Percentiles rank a stretch among this genome's conserved stretches.
phyloP scores from a whole-genome alignment of 148 eudicot species.

The Amaranthus palmeri region DNA sequence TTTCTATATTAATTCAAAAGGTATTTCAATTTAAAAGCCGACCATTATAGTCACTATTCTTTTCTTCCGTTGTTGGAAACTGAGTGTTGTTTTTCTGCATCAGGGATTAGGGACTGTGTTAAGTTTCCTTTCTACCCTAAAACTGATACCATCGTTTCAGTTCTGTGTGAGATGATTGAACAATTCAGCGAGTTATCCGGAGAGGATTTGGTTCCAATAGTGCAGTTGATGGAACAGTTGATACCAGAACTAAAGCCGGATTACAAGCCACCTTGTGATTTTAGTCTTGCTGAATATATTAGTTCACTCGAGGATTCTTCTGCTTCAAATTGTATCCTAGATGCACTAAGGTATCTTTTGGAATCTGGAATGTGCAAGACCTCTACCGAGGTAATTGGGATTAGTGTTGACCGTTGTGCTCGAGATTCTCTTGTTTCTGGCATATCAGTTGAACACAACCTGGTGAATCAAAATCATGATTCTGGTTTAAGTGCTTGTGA shows the following conservation, averaged over 20 bases:
- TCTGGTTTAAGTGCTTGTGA: slow-evolving; percentile 10
- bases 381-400: neutral
- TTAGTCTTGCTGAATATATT: slow-evolving; percentile 11
- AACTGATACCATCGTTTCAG: slow-evolving; percentile 49
- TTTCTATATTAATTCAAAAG: too few relatives aligned
- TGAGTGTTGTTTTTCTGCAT: slow-evolving; percentile 8
- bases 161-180: slow-evolving; percentile 72
- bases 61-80: slow-evolving; percentile 1
- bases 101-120: slow-evolving; percentile 48
- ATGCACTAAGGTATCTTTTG: slow-evolving; percentile 4
- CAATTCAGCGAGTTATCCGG: slow-evolving; percentile 40
- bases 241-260: slow-evolving; percentile 37
- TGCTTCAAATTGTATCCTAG: slow-evolving; percentile 4
- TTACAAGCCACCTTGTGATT: slow-evolving; percentile 33
- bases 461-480: slow-evolving; percentile 10
- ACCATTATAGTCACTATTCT: neutral
- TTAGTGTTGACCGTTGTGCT: slow-evolving; percentile 16
- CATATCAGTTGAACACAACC: slow-evolving; percentile 15
- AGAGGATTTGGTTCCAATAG: slow-evolving; percentile 47
- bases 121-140: slow-evolving; percentile 52
- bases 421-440: slow-evolving; percentile 23
- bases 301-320: slow-evolving; percentile 16
- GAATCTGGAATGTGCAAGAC: slow-evolving; percentile 1
- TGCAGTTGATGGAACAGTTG: slow-evolving; percentile 56
- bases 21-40: too few relatives aligned